Conservation (phyloP, 495 filamentous ascomycete genomes). For the Aspergillus nanangensis region DNA sequence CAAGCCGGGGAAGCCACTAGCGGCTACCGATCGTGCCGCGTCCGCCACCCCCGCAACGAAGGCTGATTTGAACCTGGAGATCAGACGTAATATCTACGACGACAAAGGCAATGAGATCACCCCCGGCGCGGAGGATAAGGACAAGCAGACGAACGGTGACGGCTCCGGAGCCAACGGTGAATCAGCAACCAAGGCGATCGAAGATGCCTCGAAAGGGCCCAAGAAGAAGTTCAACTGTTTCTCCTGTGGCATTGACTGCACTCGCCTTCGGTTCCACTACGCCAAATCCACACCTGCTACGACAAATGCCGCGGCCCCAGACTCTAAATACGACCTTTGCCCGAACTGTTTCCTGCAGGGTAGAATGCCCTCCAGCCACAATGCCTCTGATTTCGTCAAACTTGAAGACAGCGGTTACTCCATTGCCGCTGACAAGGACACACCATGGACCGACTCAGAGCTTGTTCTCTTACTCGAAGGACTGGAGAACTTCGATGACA, state of each 20-base stretch:
- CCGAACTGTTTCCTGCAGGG: constrained; percentile 83
- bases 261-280: constrained; percentile 85
- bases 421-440: constrained; percentile 68
- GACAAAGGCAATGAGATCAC: constrained; percentile 79
- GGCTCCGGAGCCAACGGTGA: constrained; percentile 55
- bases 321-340: constrained; percentile 79
- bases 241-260: constrained; percentile 90
- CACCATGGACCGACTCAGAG: constrained; percentile 88
- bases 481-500: constrained; percentile 85
- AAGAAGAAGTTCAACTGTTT: constrained; percentile 77
- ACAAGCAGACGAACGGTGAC: constrained; percentile 76
- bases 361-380: constrained; percentile 69
- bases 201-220: constrained; percentile 54
- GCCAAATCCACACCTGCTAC: constrained; percentile 54
- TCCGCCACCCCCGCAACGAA: constrained; percentile 66
- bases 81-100: constrained; percentile 94
- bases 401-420: constrained; percentile 81
- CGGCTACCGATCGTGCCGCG: constrained; percentile 70
- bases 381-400: constrained; percentile 71
- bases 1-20: constrained; percentile 67
- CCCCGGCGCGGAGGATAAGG: constrained; percentile 49
- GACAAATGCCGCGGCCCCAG: constrained; percentile 50
- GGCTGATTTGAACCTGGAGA: constrained; percentile 78
- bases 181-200: constrained; percentile 51
- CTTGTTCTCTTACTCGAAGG: constrained; percentile 80